A percentile compares a stretch with the other conserved stretches of the same genome.
phyloP scores from a whole-genome alignment of 2,329 filamentous ascomycete species.

The Sclerotinia nivalis region DNA sequence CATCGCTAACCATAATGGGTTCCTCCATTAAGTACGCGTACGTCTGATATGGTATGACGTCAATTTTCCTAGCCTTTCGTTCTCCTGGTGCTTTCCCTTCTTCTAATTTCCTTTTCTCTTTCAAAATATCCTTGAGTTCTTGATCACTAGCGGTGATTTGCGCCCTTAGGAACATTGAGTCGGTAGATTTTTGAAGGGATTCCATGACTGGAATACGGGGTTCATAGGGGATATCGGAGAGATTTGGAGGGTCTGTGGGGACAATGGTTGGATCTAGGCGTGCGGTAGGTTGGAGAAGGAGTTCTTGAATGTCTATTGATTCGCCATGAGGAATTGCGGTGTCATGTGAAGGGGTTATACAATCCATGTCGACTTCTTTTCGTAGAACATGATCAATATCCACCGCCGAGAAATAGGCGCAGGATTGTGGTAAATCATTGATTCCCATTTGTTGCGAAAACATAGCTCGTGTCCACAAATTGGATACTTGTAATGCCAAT shows the following conservation, averaged over 20 bases:
- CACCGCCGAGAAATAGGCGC: constrained; percentile 92
- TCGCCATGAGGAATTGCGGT: constrained; percentile 80
- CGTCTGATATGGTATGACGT: constrained; percentile 16
- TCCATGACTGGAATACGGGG: constrained; percentile 80
- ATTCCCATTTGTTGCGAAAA: constrained; percentile 97
- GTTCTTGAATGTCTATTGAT: constrained; percentile 75
- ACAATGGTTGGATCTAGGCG: constrained; percentile 65
- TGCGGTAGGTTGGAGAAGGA: constrained; percentile 70
- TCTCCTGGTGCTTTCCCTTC: constrained; percentile 51
- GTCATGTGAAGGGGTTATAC: constrained; percentile 84
- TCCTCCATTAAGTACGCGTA: constrained; percentile 24
- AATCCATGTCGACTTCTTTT: constrained; percentile 98
- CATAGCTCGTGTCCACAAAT: constrained; percentile 96
- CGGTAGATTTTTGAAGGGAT: constrained; percentile 51
- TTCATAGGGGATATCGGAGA: constrained; percentile 66
- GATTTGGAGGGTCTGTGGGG: constrained; percentile 49
- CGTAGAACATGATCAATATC: constrained; percentile 95
- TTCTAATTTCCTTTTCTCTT: constrained; percentile 45
- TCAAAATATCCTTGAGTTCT: constrained; percentile 73
- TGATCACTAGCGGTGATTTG: constrained; percentile 76
- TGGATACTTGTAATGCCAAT: constrained; percentile 90
- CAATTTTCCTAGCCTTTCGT: neutral
- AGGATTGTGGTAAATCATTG: constrained; percentile 87
- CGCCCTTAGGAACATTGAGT: constrained; percentile 71
- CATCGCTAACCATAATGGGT: constrained; percentile 24